Evolutionary conservation across 768 basidiomycete genomes (phyloP).

Genomic region (Flagelloscypha sp.): DNA sequence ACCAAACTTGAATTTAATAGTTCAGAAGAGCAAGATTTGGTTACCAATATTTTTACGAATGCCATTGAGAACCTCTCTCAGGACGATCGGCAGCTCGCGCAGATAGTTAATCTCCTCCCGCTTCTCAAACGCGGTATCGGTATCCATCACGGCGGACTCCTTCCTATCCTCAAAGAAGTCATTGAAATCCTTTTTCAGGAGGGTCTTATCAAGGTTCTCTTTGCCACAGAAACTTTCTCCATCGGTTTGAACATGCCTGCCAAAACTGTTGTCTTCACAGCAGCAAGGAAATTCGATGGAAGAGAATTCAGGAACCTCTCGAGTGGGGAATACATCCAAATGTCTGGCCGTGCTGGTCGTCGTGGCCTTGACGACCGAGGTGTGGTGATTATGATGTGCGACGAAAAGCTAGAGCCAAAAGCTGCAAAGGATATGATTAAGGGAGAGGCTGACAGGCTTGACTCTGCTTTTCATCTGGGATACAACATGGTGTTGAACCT

Average conservation of each 20-base stretch:
- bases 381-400: slow-evolving; percentile 99
- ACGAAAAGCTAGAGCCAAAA: slow-evolving; percentile 90
- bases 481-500: slow-evolving; percentile 99
- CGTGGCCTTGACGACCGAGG: slow-evolving; percentile 97
- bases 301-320: slow-evolving; percentile 89
- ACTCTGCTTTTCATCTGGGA: slow-evolving; percentile 97
- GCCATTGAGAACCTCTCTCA: slow-evolving; percentile 84
- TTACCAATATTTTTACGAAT: slow-evolving; percentile 85
- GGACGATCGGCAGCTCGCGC: slow-evolving; percentile 84
- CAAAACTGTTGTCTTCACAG: slow-evolving; percentile 97
- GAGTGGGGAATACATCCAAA: slow-evolving; percentile 97
- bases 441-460: slow-evolving; percentile 91
- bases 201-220: slow-evolving; percentile 94
- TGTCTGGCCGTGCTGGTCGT: slow-evolving; percentile 97
- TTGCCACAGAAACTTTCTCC: slow-evolving; percentile 98
- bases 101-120: slow-evolving; percentile 88
- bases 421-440: slow-evolving; percentile 97
- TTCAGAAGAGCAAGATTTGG: slow-evolving; percentile 83
- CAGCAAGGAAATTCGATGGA: slow-evolving; percentile 93
- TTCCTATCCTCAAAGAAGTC: slow-evolving; percentile 96
- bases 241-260: slow-evolving; percentile 99
- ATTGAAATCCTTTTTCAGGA: slow-evolving; percentile 99
- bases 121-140: slow-evolving; percentile 92
- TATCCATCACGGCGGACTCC: slow-evolving; percentile 94
- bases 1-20: slow-evolving; percentile 96